Evolutionary conservation across 225 moss, liverwort and hornwort species (phyloP).

Genomic region (Polytrichum formosum): DNA sequence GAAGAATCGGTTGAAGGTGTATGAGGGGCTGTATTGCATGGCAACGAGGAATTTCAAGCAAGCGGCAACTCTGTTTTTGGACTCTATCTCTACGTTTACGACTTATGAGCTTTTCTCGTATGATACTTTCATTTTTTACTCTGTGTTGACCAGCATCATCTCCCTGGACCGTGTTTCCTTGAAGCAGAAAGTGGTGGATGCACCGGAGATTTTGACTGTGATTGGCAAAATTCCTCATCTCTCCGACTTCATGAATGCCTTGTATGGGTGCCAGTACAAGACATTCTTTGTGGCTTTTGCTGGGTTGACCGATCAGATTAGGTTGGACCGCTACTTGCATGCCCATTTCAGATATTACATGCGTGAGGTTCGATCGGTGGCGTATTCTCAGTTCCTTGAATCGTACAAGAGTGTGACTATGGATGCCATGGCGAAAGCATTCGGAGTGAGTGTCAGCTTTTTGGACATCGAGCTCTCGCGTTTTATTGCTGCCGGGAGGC

Average conservation of each 20-base stretch:
- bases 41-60: conserved; percentile 96
- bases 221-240: conserved; percentile 92
- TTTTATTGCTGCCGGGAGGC: conserved; percentile 92
- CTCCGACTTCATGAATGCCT: conserved; percentile 86
- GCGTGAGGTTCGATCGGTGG: conserved; percentile 94
- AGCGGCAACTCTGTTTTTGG: conserved; percentile 83
- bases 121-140: conserved; percentile 94
- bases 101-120: conserved; percentile 96
- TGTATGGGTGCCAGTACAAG: conserved; percentile 90
- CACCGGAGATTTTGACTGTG: conserved; percentile 95
- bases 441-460: conserved; percentile 88
- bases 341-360: conserved; percentile 97
- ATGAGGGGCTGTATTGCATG: conserved; percentile 94
- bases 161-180: conserved; percentile 93
- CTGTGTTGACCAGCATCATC: conserved; percentile 91
- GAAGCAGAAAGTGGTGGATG: conserved; percentile 98
- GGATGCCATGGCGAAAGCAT: conserved; percentile 98
- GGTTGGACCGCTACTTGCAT: conserved; percentile 80
- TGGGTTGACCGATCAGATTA: conserved; percentile 88
- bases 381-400: conserved; percentile 95
- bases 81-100: conserved; percentile 97
- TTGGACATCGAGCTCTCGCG: conserved; percentile 90
- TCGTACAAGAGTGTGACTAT: conserved; percentile 98
- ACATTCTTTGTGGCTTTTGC: conserved; percentile 97
- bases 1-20: conserved; percentile 95